These are phyloP conservation scores for Rhododendron williamsianum DNA, from an alignment of 148 eudicot genomes.

Conservation along the genomic window DNA sequence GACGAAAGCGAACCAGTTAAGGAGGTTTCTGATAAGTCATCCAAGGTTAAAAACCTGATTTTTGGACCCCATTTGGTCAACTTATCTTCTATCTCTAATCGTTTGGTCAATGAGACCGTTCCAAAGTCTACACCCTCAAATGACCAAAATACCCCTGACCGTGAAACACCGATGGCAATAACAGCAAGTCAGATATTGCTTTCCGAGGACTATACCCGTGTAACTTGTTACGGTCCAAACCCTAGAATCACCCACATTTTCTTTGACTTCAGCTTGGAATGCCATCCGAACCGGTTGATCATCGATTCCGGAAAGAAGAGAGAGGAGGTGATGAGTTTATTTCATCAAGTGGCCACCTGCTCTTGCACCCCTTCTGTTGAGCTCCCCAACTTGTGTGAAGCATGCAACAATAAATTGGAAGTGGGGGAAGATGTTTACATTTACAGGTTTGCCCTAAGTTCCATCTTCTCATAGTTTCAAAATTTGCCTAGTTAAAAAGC, in stretches of 20 bases:
- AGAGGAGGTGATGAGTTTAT: background rate
- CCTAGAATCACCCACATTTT: conserved; percentile 1
- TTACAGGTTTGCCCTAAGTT: conserved; percentile 1
- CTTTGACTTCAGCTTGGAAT: background rate
- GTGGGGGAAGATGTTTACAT: background rate
- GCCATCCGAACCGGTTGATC: background rate
- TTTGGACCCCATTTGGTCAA: background rate
- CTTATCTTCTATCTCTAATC: background rate
- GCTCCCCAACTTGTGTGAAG: background rate
- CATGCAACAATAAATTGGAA: background rate
- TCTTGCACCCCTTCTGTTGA: background rate
- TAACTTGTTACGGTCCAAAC: background rate
- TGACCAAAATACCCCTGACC: background rate
- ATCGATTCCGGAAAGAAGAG: background rate
- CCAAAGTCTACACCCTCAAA: background rate
- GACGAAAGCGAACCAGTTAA: background rate
- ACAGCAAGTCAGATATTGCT: background rate
- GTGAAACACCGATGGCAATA: background rate
- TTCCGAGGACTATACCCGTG: background rate
- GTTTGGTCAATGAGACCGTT: background rate
- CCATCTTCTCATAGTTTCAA: background rate
- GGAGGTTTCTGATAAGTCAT: background rate
- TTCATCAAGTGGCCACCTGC: background rate
- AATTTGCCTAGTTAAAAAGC: background rate
- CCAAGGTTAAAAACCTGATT: background rate